These are phyloP conservation scores for Boletus pseudopeckii DNA, from an alignment of 768 basidiomycete species.

Conservation along the genomic window DNA sequence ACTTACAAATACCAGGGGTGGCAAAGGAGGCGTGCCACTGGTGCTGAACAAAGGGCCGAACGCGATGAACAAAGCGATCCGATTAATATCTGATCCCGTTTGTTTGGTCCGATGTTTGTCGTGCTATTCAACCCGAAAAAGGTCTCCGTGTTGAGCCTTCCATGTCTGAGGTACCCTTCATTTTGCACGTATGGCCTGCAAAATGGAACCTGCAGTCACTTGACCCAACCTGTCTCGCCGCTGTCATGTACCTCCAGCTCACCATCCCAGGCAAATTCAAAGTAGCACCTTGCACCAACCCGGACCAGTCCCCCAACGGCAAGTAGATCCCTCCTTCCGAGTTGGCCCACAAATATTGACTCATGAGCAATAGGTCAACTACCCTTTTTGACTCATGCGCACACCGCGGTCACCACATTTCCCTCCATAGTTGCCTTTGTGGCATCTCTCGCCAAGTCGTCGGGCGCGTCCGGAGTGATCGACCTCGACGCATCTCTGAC, in stretches of 20 bases:
- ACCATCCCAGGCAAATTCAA: constrained; percentile 65
- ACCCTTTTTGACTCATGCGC: constrained; percentile 64
- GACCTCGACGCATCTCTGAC: constrained; percentile 51
- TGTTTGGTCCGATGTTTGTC: constrained; percentile 9
- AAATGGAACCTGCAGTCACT: constrained; percentile 63
- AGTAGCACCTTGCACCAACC: constrained; percentile 59
- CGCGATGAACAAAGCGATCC: no score
- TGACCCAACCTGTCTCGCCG: constrained; percentile 62
- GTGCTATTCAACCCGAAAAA: neutral
- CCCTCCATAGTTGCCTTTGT: constrained; percentile 66
- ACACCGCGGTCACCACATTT: constrained; percentile 47
- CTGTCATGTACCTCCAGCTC: constrained; percentile 66
- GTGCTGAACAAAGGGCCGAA: neutral
- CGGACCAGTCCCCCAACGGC: constrained; percentile 74
- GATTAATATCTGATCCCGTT: no score
- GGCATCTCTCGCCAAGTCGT: constrained; percentile 41
- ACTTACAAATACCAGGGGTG: neutral
- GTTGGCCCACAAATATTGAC: constrained; percentile 1
- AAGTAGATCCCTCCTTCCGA: constrained; percentile 25
- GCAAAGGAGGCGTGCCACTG: neutral
- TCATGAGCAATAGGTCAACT: constrained; percentile 53
- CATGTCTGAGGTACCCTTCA: constrained; percentile 23
- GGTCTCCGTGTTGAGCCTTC: neutral
- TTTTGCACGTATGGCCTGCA: constrained; percentile 67
- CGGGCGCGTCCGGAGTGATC: constrained; percentile 27